These are phyloP conservation scores for Cutaneotrichosporon arboriforme DNA, from an alignment of 1,284 basidiomycete species.

Conservation along the genomic window DNA sequence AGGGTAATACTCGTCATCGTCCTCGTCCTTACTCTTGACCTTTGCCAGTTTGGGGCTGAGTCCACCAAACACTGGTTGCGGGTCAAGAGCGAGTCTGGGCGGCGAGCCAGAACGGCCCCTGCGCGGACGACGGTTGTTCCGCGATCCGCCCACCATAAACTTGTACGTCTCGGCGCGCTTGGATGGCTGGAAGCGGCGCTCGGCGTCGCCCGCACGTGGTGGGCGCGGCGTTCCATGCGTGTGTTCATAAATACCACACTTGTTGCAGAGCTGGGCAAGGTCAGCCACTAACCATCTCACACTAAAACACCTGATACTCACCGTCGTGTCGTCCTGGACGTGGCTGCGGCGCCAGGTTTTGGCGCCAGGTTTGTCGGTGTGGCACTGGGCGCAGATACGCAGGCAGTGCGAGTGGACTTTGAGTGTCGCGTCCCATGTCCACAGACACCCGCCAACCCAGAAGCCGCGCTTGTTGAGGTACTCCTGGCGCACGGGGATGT, in stretches of 20 bases:
- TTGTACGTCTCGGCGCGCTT: neutral
- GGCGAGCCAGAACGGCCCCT: neutral
- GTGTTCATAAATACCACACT: slow-evolving; percentile 15
- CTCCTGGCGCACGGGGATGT: neutral
- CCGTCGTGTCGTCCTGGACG: slow-evolving; percentile 5
- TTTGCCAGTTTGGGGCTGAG: neutral
- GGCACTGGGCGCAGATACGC: slow-evolving; percentile 11
- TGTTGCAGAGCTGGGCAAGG: slow-evolving; percentile 13
- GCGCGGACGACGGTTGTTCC: neutral
- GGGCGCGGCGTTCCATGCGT: slow-evolving; percentile 8
- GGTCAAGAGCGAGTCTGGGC: neutral
- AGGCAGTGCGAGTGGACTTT: neutral
- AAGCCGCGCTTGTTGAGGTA: neutral
- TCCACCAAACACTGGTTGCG: neutral
- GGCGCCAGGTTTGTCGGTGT: slow-evolving; percentile 9
- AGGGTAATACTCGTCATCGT: neutral
- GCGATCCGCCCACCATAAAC: neutral
- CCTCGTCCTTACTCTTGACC: neutral
- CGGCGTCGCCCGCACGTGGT: neutral
- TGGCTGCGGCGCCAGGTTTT: slow-evolving; percentile 15
- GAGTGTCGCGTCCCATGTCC: slow-evolving; percentile 2
- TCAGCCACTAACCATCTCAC: too few relatives aligned
- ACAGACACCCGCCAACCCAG: neutral
- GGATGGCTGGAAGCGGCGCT: neutral
- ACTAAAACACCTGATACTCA: neutral